Conservation (phyloP, 768 basidiomycete species). For the Suillus discolor region DNA sequence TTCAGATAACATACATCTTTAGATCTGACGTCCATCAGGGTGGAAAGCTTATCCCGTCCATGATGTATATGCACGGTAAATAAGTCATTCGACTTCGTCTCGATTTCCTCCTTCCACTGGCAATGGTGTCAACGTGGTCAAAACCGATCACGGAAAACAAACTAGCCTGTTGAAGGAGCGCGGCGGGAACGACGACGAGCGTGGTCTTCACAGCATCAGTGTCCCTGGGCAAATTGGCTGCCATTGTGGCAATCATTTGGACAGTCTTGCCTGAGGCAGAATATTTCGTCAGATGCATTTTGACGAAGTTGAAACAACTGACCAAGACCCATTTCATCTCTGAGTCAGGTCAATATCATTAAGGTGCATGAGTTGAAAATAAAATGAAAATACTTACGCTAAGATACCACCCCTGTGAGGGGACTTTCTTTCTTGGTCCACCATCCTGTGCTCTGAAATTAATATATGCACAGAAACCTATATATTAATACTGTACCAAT, state of each 20-base stretch:
- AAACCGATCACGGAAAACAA: background rate
- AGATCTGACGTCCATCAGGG: constrained; percentile 47
- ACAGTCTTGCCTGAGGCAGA: constrained; percentile 62
- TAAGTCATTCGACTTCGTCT: constrained; percentile 62
- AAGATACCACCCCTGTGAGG: constrained; percentile 63
- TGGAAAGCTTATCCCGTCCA: constrained; percentile 68
- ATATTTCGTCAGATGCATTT: constrained; percentile 2
- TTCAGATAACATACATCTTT: constrained; percentile 47
- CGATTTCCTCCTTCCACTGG: constrained; percentile 77
- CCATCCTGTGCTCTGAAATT: constrained; percentile 51
- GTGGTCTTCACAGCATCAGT: constrained; percentile 56
- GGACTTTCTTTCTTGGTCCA: constrained; percentile 55
- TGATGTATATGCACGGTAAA: constrained; percentile 73
- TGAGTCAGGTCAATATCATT: constrained; percentile 22
- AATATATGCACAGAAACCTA: background rate
- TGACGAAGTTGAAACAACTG: background rate
- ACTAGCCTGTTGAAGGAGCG: constrained; percentile 67
- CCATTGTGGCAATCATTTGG: constrained; percentile 82
- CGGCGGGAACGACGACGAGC: constrained; percentile 76
- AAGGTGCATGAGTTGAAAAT: constrained; percentile 6
- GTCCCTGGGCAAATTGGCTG: constrained; percentile 55
- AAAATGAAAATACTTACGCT: constrained; percentile 40
- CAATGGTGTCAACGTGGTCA: background rate
- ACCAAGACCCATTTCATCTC: constrained; percentile 74
- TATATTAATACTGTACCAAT: constrained; percentile 45